phyloP scores from a whole-genome alignment of 441 rosid species.

The Adansonia rubrostipa region DNA sequence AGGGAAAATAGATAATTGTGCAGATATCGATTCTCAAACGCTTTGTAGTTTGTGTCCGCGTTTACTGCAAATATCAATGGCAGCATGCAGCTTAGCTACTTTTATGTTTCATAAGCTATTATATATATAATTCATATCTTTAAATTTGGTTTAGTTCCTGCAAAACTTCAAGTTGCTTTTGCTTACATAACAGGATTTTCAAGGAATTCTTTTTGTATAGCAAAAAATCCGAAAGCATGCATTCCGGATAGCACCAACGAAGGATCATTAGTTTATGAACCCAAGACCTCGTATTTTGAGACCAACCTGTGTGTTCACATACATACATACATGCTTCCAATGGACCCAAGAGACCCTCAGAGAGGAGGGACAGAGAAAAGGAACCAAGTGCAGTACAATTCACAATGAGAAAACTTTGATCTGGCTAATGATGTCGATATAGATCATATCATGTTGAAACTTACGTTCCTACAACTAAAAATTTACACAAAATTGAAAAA shows the following conservation, averaged over 20 bases:
- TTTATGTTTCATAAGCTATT: no score
- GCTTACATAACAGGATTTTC: neutral
- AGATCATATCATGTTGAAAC: conserved; percentile 27
- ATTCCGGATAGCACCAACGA: neutral
- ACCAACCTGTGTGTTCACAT: neutral
- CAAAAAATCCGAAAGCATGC: neutral
- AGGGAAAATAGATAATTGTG: no score
- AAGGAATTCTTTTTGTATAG: neutral
- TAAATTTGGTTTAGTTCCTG: neutral
- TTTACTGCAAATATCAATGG: no score
- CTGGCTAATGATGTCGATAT: conserved; percentile 15
- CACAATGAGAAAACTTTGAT: neutral
- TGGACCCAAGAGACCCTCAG: neutral
- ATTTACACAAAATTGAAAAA: conserved; percentile 25
- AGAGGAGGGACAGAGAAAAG: neutral
- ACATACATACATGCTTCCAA: neutral
- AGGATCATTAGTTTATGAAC: neutral
- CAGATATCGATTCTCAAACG: no score
- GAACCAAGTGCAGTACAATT: neutral
- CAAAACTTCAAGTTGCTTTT: neutral
- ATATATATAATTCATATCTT: no score
- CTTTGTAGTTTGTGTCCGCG: no score
- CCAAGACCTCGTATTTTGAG: neutral
- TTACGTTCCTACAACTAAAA: conserved; percentile 37
- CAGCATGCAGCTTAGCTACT: no score